Evolutionary conservation across 2,329 filamentous ascomycete genomes (phyloP).

Genomic region (Chaetomium globosum): DNA sequence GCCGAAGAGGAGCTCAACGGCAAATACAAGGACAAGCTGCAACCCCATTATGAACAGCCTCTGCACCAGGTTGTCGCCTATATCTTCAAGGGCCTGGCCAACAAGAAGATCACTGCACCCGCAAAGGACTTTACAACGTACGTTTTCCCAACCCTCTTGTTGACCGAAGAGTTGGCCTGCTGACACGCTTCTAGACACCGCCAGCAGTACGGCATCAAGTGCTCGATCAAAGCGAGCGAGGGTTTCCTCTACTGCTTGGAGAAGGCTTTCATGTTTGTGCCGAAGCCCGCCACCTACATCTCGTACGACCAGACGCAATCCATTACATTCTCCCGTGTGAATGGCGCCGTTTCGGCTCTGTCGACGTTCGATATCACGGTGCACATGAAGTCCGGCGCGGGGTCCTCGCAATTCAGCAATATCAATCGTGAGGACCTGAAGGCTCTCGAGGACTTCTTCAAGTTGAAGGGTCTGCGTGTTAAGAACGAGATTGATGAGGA

Average conservation of each 20-base stretch:
- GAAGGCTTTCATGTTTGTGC: conserved; percentile 98
- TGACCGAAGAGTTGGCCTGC: not conserved
- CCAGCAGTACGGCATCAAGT: conserved; percentile 93
- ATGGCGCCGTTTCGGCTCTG: conserved; percentile 87
- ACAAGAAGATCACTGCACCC: conserved; percentile 92
- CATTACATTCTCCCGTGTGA: conserved; percentile 93
- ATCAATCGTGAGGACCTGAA: conserved; percentile 98
- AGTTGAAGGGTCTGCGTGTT: conserved; percentile 88
- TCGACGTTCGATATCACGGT: conserved; percentile 98
- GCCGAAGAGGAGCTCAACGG: conserved; percentile 82
- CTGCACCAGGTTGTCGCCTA: conserved; percentile 92
- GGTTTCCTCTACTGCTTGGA: conserved; percentile 96
- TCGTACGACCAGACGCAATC: conserved; percentile 89
- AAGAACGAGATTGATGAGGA: conserved; percentile 99
- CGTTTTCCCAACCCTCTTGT: conserved; percentile 34
- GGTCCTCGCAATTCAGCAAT: conserved; percentile 96
- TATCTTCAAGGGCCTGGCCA: conserved; percentile 90
- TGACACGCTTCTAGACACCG: conserved; percentile 64
- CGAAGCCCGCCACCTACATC: conserved; percentile 96
- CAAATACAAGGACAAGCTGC: conserved; percentile 86
- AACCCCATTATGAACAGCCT: conserved; percentile 88
- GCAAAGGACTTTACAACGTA: conserved; percentile 89
- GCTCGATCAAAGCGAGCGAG: conserved; percentile 99
- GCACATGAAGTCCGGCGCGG: conserved; percentile 80
- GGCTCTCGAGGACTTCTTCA: conserved; percentile 96